Evolutionary conservation across 2,329 filamentous ascomycete species (phyloP).

Genomic region (Scedosporium apiospermum): DNA sequence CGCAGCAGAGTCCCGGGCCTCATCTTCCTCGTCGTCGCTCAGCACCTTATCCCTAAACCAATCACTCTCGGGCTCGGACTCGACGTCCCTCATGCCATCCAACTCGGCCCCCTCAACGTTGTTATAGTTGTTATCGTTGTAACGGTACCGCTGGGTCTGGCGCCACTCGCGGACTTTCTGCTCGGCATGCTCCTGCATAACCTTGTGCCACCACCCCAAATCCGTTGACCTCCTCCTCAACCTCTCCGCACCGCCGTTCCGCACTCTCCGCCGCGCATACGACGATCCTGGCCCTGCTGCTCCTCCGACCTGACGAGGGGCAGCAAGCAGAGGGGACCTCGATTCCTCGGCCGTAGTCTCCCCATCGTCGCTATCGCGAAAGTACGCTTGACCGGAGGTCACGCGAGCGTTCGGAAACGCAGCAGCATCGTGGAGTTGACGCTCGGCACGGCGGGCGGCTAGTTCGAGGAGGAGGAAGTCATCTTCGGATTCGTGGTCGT

Average conservation of each 20-base stretch:
- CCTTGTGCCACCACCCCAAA: constrained; percentile 65
- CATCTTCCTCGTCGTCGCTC: constrained; percentile 16
- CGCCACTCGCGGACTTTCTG: constrained; percentile 42
- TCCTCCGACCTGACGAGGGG: background rate
- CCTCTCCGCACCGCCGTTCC: constrained; percentile 23
- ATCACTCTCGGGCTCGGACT: constrained; percentile 2
- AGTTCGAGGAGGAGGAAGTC: constrained; percentile 74
- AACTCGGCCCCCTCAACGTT: constrained; percentile 8
- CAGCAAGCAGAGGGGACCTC: constrained; percentile 20
- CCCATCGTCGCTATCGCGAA: constrained; percentile 49
- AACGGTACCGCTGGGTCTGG: too few relatives aligned
- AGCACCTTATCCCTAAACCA: background rate
- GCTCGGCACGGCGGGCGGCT: constrained; percentile 70
- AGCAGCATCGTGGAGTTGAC: constrained; percentile 69
- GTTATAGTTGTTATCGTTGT: constrained; percentile 9
- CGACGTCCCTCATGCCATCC: background rate
- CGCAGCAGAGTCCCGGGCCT: background rate
- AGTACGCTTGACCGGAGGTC: constrained; percentile 46
- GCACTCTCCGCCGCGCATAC: constrained; percentile 13
- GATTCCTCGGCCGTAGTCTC: constrained; percentile 37
- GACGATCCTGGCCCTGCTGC: background rate
- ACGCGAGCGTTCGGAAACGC: constrained; percentile 50
- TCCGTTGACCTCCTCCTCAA: constrained; percentile 47
- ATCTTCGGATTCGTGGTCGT: constrained; percentile 61
- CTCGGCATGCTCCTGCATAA: constrained; percentile 72